A percentile compares a stretch with the other conserved stretches of the same genome.
phyloP scores from a whole-genome alignment of 2,329 filamentous ascomycete genomes.

The Fusarium sp. region DNA sequence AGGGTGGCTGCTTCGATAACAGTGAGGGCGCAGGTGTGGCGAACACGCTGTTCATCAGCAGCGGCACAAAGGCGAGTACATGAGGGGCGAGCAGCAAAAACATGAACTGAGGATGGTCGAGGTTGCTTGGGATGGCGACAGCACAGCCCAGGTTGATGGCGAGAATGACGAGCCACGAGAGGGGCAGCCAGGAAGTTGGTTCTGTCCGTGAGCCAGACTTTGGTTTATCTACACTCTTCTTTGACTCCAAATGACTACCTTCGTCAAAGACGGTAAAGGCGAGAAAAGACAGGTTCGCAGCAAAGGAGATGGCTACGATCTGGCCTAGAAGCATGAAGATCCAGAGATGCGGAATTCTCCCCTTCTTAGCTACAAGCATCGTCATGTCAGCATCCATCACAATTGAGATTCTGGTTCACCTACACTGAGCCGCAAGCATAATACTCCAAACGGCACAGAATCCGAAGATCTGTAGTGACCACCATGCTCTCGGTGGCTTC shows the following conservation, averaged over 20 bases:
- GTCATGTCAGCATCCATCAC: not conserved
- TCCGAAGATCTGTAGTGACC: slow-evolving; percentile 43
- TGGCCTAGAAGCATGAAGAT: slow-evolving; percentile 42
- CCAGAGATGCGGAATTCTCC: slow-evolving; percentile 34
- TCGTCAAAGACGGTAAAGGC: slow-evolving; percentile 28
- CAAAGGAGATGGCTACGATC: slow-evolving; percentile 43
- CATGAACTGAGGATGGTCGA: slow-evolving; percentile 25
- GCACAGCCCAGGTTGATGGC: slow-evolving; percentile 23
- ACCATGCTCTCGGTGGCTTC: slow-evolving; percentile 37
- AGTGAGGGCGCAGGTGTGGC: not conserved
- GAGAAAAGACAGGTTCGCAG: slow-evolving; percentile 41
- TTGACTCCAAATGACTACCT: not conserved
- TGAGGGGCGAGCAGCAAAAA: slow-evolving; percentile 36
- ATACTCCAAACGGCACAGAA: slow-evolving; percentile 43
- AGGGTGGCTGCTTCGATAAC: slow-evolving; percentile 7
- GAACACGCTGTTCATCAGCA: slow-evolving; percentile 26
- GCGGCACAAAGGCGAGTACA: slow-evolving; percentile 37
- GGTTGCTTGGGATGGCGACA: slow-evolving; percentile 18
- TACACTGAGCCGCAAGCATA: slow-evolving; percentile 39
- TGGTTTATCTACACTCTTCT: not conserved
- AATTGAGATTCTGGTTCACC: not conserved
- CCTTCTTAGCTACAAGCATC: slow-evolving; percentile 20
- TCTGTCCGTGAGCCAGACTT: not conserved
- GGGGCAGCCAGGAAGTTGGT: not conserved
- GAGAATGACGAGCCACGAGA: slow-evolving; percentile 24